phyloP scores from a whole-genome alignment of 2,329 filamentous ascomycete species.

The Paramyrothecium sp. region DNA sequence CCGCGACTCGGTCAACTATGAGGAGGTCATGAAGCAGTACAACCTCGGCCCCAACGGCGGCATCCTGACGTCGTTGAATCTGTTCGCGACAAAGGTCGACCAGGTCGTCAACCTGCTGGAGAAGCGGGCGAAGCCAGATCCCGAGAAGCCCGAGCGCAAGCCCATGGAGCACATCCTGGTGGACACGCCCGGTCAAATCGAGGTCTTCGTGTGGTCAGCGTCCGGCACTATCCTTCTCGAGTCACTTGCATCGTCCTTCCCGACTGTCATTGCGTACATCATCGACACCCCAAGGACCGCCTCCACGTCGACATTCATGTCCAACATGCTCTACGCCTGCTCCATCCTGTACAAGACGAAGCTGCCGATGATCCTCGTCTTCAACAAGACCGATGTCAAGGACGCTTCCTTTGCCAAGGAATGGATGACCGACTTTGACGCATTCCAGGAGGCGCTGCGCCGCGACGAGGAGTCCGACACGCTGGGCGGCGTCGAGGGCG shows the following conservation, averaged over 20 bases:
- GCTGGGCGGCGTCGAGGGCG: slow-evolving; percentile 70
- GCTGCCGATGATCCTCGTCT: slow-evolving; percentile 96
- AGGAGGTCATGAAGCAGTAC: slow-evolving; percentile 99
- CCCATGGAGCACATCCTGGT: slow-evolving; percentile 82
- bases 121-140: slow-evolving; percentile 72
- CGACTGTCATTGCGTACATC: slow-evolving; percentile 94
- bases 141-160: slow-evolving; percentile 57
- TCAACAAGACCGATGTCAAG: slow-evolving; percentile 98
- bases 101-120: slow-evolving; percentile 88
- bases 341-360: slow-evolving; percentile 99
- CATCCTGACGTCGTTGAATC: slow-evolving; percentile 90
- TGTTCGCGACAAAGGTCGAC: slow-evolving; percentile 97
- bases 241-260: slow-evolving; percentile 88
- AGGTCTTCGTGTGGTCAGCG: slow-evolving; percentile 98
- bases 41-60: slow-evolving; percentile 96
- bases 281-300: slow-evolving; percentile 94
- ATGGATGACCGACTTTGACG: slow-evolving; percentile 99
- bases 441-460: slow-evolving; percentile 83
- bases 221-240: slow-evolving; percentile 92
- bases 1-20: slow-evolving; percentile 97
- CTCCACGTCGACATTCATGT: slow-evolving; percentile 97
- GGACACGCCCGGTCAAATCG: slow-evolving; percentile 96
- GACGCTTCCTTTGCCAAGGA: slow-evolving; percentile 89
- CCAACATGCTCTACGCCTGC: slow-evolving; percentile 99
- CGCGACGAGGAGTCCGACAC: slow-evolving; percentile 76